Conservation (phyloP, 1,139 yeast genomes). For the Debaryomyces coudertii region DNA sequence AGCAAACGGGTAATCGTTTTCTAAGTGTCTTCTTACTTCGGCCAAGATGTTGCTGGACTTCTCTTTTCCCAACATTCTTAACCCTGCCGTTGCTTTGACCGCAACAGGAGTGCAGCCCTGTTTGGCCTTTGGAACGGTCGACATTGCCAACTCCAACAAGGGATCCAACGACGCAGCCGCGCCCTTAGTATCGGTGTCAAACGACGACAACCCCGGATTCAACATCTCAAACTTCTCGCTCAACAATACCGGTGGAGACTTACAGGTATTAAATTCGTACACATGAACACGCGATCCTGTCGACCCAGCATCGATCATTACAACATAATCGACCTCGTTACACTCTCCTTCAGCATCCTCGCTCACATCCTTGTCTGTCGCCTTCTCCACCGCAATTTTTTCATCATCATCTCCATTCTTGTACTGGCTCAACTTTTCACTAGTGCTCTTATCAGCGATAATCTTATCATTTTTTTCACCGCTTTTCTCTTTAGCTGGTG, state of each 20-base stretch:
- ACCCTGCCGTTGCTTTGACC: slow-evolving; percentile 97
- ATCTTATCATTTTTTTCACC: slow-evolving; percentile 17
- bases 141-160: slow-evolving; percentile 71
- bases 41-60: slow-evolving; percentile 69
- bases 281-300: slow-evolving; percentile 96
- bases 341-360: slow-evolving; percentile 20
- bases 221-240: slow-evolving; percentile 85
- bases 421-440: slow-evolving; percentile 11
- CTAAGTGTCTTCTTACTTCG: slow-evolving; percentile 76
- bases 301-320: slow-evolving; percentile 97
- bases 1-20: slow-evolving; percentile 83
- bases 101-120: slow-evolving; percentile 89
- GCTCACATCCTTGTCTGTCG: slow-evolving; percentile 6
- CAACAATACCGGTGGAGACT: slow-evolving; percentile 75
- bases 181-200: slow-evolving; percentile 74
- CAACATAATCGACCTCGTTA: slow-evolving; percentile 52
- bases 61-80: slow-evolving; percentile 79
- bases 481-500: slow-evolving; percentile 9
- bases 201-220: slow-evolving; percentile 89
- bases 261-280: slow-evolving; percentile 85
- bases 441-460: slow-evolving; percentile 27
- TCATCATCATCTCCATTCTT: slow-evolving; percentile 12
- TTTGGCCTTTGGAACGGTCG: slow-evolving; percentile 70
- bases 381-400: slow-evolving; percentile 5
- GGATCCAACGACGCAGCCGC: slow-evolving; percentile 91